Percentiles rank a stretch among this genome's conserved stretches.
Evolutionary conservation across 441 rosid species (phyloP).

Genomic region (Jatropha podagrica): DNA sequence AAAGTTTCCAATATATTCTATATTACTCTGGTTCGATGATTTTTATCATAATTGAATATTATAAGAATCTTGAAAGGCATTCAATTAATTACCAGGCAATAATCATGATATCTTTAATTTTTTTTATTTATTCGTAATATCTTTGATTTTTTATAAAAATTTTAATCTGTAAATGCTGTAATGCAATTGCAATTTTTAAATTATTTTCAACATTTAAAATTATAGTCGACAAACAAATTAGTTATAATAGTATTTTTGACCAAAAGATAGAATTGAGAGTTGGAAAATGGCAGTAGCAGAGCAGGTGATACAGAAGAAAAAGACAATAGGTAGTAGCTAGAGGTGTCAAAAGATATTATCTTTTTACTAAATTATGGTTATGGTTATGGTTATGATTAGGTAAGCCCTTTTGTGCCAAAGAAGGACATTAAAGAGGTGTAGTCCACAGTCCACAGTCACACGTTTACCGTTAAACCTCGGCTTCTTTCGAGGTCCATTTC

Average conservation of each 20-base stretch:
- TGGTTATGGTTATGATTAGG: slow-evolving; percentile 26
- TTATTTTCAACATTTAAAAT: no score
- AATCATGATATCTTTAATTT: no score
- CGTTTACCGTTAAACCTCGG: neutral
- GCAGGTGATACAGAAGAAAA: no score
- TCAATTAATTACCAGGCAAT: slow-evolving; percentile 23
- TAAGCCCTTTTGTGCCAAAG: slow-evolving; percentile 28
- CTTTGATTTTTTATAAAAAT: neutral
- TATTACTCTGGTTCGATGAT: slow-evolving; percentile 17
- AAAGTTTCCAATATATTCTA: slow-evolving; percentile 16
- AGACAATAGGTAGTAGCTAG: neutral
- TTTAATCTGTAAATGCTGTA: no score
- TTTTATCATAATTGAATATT: slow-evolving; percentile 13
- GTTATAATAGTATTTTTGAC: no score
- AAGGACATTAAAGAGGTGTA: slow-evolving; percentile 23
- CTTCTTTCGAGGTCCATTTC: slow-evolving; percentile 19
- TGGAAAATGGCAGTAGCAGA: no score
- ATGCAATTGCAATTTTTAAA: no score
- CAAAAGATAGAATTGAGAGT: no score
- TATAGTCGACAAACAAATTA: no score
- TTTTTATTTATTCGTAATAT: no score
- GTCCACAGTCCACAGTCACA: neutral
- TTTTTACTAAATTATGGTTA: slow-evolving; percentile 22
- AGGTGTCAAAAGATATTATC: slow-evolving; percentile 22
- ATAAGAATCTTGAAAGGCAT: neutral